Evolutionary conservation across 2,329 filamentous ascomycete genomes (phyloP).

Genomic region (Exophiala oligosperma): DNA sequence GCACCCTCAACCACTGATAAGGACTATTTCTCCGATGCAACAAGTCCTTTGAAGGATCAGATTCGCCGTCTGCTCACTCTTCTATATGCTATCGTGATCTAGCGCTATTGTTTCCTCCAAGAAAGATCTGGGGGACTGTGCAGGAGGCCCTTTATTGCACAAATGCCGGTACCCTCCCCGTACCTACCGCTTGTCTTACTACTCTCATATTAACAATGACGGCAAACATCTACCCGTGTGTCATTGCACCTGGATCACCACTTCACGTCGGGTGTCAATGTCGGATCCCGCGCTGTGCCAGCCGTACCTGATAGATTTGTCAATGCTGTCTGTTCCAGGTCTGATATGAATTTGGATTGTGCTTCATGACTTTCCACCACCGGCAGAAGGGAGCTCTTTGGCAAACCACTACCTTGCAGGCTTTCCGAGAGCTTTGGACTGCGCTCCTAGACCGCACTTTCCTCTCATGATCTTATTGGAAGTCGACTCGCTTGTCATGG

Average conservation of each 20-base stretch:
- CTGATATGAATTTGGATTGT: neutral
- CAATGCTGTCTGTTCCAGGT: too few relatives aligned
- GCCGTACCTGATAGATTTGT: neutral
- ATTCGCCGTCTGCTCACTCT: neutral
- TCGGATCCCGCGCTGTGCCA: neutral
- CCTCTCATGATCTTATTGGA: too few relatives aligned
- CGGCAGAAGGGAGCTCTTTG: too few relatives aligned
- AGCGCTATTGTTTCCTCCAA: neutral
- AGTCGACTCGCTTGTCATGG: too few relatives aligned
- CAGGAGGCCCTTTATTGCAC: neutral
- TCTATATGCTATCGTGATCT: neutral
- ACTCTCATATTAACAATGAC: neutral
- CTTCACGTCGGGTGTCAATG: neutral
- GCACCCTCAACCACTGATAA: too few relatives aligned
- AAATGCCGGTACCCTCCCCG: neutral
- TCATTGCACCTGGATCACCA: neutral
- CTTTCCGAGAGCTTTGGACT: too few relatives aligned
- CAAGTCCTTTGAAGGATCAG: too few relatives aligned
- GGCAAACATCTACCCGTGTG: conserved; percentile 1
- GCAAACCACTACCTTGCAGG: too few relatives aligned
- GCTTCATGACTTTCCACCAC: too few relatives aligned
- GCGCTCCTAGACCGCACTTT: too few relatives aligned
- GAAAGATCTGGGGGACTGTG: neutral
- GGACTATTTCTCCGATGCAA: too few relatives aligned
- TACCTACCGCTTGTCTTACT: neutral